A percentile compares a stretch with the other conserved stretches of the same genome.
Conservation (phyloP, 1,284 basidiomycete genomes). For the Ceratobasidium sp. region DNA sequence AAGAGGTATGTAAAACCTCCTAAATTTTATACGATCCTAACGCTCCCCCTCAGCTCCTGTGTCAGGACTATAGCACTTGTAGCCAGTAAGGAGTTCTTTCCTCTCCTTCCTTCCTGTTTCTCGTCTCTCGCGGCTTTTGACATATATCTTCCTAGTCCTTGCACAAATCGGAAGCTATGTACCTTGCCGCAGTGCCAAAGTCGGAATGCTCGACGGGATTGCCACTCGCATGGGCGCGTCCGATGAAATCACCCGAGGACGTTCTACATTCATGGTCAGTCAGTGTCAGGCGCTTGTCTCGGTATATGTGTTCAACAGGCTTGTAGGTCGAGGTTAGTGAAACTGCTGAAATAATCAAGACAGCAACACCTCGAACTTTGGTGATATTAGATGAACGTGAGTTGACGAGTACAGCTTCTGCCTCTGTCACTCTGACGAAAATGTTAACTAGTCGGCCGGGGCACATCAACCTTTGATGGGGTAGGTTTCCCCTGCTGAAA, state of each 20-base stretch:
- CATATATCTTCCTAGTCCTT: constrained; percentile 69
- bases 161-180: constrained; percentile 66
- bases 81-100: constrained; percentile 40
- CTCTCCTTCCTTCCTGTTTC: too few species aligned
- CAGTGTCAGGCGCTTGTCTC: constrained; percentile 82
- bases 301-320: constrained; percentile 59
- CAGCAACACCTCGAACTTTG: constrained; percentile 75
- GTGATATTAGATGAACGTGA: constrained; percentile 79
- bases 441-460: constrained; percentile 59
- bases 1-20: constrained; percentile 13
- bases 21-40: constrained; percentile 6
- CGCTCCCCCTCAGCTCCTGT: constrained; percentile 61
- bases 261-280: constrained; percentile 57
- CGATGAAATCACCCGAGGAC: constrained; percentile 52
- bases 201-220: constrained; percentile 85
- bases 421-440: constrained; percentile 59
- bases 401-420: constrained; percentile 5
- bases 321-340: constrained; percentile 87
- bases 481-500: constrained; percentile 58
- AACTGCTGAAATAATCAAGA: constrained; percentile 87
- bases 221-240: constrained; percentile 85
- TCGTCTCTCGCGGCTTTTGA: constrained; percentile 72
- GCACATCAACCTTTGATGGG: constrained; percentile 87
- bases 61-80: constrained; percentile 52
- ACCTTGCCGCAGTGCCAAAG: constrained; percentile 73